A percentile compares a stretch with the other conserved stretches of the same genome.
Conservation (phyloP, 2,329 filamentous ascomycete genomes). For the Leptographium lundbergii region DNA sequence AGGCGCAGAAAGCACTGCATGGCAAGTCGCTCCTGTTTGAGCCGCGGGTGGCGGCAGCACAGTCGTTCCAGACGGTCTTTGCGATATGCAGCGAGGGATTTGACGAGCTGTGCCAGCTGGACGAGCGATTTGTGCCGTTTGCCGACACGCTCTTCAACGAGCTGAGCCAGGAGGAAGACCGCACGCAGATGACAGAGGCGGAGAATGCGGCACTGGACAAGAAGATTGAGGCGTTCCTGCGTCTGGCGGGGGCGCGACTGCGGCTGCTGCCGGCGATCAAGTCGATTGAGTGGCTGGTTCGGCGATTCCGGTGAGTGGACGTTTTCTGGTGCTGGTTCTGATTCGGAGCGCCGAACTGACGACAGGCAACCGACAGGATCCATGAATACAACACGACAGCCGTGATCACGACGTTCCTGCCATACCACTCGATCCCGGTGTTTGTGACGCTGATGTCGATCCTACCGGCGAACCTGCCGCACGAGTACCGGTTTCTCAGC, state of each 20-base stretch:
- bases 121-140: slow-evolving; percentile 65
- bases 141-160: slow-evolving; percentile 77
- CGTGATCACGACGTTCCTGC: slow-evolving; percentile 75
- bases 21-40: slow-evolving; percentile 94
- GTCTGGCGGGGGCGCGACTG: slow-evolving; percentile 61
- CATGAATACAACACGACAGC: slow-evolving; percentile 80
- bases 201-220: slow-evolving; percentile 74
- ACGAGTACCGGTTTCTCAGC: slow-evolving; percentile 69
- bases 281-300: slow-evolving; percentile 86
- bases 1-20: slow-evolving; percentile 83
- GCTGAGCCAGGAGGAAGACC: slow-evolving; percentile 81
- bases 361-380: slow-evolving; percentile 38
- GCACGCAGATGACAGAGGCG: slow-evolving; percentile 65
- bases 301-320: slow-evolving; percentile 61
- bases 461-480: slow-evolving; percentile 60
- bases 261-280: slow-evolving; percentile 81
- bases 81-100: slow-evolving; percentile 81
- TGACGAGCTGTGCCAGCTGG: slow-evolving; percentile 78
- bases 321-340: not conserved
- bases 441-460: slow-evolving; percentile 84
- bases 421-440: slow-evolving; percentile 76
- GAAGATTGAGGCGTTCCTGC: slow-evolving; percentile 71
- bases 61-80: slow-evolving; percentile 84
- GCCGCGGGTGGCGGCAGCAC: slow-evolving; percentile 65
- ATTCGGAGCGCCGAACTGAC: not conserved